Percentiles rank a stretch among this genome's conserved stretches.
Evolutionary conservation across 1,284 basidiomycete genomes (phyloP).

Genomic region (Malassezia vespertilionis): DNA sequence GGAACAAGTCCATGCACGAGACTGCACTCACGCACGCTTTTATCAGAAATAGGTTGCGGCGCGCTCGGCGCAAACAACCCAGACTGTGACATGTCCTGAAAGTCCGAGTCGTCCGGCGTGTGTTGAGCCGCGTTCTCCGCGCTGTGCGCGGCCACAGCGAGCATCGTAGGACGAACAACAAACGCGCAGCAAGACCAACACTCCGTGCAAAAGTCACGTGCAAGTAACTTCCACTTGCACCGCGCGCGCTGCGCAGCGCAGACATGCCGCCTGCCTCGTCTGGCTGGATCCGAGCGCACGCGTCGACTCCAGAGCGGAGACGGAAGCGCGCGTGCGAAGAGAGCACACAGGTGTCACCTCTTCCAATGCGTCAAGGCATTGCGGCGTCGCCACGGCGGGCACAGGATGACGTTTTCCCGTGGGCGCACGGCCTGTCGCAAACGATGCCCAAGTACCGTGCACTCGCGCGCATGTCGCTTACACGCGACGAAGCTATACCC

Average conservation of each 20-base stretch:
- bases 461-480: slow-evolving; percentile 1
- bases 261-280: background rate
- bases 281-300: slow-evolving; percentile 4
- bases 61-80: background rate
- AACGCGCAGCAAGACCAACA: slow-evolving; percentile 1
- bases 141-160: background rate
- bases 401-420: too few species aligned
- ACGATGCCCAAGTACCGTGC: background rate
- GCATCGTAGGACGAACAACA: background rate
- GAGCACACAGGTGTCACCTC: too few species aligned
- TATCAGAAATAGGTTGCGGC: background rate
- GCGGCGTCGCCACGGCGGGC: too few species aligned
- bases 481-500: too few species aligned
- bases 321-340: too few species aligned
- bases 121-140: slow-evolving; percentile 9
- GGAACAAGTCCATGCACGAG: slow-evolving; percentile 30
- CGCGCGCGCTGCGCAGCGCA: background rate
- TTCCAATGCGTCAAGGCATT: too few species aligned
- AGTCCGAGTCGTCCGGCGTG: slow-evolving; percentile 35
- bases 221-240: background rate
- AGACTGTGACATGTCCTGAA: slow-evolving; percentile 20
- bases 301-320: background rate
- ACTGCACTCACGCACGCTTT: background rate
- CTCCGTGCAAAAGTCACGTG: background rate
- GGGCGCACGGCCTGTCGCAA: slow-evolving; percentile 2